These are phyloP conservation scores for Ustilago bromivora DNA, from an alignment of 1,284 basidiomycete species.

Conservation along the genomic window DNA sequence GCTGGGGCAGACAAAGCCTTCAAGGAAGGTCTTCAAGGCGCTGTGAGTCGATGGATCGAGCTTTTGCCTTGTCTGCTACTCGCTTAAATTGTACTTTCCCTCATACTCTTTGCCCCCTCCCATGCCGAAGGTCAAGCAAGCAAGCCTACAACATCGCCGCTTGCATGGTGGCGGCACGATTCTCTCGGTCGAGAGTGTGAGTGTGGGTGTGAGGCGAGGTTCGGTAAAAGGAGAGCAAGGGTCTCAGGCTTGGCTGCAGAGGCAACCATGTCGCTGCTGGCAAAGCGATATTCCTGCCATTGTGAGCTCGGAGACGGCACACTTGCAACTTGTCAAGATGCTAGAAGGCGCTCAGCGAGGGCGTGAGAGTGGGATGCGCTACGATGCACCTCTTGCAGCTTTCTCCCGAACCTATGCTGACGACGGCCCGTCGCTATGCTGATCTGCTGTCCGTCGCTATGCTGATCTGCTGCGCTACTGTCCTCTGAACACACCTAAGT, in stretches of 20 bases:
- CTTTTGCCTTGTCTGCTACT: background rate
- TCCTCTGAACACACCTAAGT: background rate
- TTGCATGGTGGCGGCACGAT: background rate
- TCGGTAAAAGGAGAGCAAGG: background rate
- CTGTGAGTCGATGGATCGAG: background rate
- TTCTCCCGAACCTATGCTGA: slow-evolving; percentile 5
- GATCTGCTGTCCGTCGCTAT: background rate
- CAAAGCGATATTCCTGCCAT: slow-evolving; percentile 4
- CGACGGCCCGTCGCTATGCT: background rate
- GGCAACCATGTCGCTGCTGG: slow-evolving; percentile 10
- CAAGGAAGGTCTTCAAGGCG: background rate
- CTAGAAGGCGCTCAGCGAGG: slow-evolving; percentile 7
- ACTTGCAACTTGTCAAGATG: slow-evolving; percentile 4
- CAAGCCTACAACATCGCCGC: background rate
- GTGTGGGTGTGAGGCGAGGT: background rate
- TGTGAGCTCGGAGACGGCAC: background rate
- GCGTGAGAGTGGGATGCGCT: slow-evolving; percentile 11
- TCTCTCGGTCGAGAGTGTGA: background rate
- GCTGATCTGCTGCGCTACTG: background rate
- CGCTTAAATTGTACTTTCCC: no score
- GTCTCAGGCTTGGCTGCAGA: slow-evolving; percentile 18
- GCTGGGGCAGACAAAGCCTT: slow-evolving; percentile 7
- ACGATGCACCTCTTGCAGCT: slow-evolving; percentile 21
- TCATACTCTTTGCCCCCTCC: background rate
- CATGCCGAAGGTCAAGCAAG: background rate